These are phyloP conservation scores for Pseudisothecium myosuroides DNA, from an alignment of 225 moss, liverwort and hornwort species.

Conservation along the genomic window DNA sequence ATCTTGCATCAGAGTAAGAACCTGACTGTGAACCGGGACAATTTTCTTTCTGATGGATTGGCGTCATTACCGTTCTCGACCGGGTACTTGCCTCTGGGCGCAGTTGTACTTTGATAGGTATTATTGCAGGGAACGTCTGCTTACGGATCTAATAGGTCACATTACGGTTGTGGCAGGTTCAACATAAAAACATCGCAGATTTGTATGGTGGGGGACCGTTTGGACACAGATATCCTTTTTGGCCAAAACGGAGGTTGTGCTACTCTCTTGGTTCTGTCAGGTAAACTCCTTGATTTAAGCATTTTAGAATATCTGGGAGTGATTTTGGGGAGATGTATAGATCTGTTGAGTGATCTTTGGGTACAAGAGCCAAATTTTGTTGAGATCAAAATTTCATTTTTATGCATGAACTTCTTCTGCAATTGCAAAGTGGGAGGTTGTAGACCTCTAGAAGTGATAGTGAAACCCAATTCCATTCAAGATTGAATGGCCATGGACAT, in stretches of 20 bases:
- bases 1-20: slow-evolving; percentile 62
- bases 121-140: not conserved
- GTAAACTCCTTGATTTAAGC: slow-evolving; percentile 1
- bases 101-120: not conserved
- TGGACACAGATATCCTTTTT: slow-evolving; percentile 91
- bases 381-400: not conserved
- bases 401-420: not conserved
- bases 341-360: not conserved
- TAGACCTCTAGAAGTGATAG: not conserved
- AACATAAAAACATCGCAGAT: slow-evolving; percentile 65
- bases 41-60: not conserved
- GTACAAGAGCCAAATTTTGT: not conserved
- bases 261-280: slow-evolving; percentile 79
- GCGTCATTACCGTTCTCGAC: not conserved
- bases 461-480: not conserved
- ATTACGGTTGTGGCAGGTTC: slow-evolving; percentile 35
- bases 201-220: slow-evolving; percentile 89
- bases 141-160: not conserved
- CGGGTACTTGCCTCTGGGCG: not conserved
- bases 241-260: slow-evolving; percentile 82
- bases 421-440: not conserved
- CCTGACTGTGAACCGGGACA: not conserved
- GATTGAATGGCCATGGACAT: not conserved
- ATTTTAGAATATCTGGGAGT: not conserved
- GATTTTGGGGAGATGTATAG: not conserved